These are phyloP conservation scores for Solanum verrucosum DNA, from an alignment of 257 asterid species.

Conservation along the genomic window DNA sequence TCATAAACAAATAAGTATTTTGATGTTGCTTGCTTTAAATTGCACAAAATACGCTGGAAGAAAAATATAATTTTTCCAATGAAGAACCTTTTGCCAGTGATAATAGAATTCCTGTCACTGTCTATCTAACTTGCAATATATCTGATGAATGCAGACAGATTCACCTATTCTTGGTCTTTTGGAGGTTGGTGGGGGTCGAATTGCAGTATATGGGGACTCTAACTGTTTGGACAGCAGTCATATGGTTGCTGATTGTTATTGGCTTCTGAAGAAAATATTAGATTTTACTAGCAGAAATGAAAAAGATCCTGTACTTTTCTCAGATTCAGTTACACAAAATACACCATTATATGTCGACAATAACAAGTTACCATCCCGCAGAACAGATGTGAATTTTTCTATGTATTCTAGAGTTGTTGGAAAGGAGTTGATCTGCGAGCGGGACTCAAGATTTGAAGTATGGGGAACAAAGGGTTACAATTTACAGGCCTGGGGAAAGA, in stretches of 20 bases:
- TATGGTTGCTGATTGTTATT: slow-evolving; percentile 89
- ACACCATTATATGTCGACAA: slow-evolving; percentile 48
- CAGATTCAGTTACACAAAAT: slow-evolving; percentile 54
- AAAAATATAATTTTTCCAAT: neutral
- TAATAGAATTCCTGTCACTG: neutral
- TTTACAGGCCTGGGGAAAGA: slow-evolving; percentile 55
- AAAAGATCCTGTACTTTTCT: slow-evolving; percentile 66
- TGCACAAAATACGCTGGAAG: neutral
- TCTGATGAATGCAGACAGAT: slow-evolving; percentile 52
- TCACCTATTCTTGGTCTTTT: slow-evolving; percentile 88
- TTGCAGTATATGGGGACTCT: slow-evolving; percentile 82
- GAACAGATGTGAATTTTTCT: slow-evolving; percentile 86
- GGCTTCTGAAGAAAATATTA: slow-evolving; percentile 85
- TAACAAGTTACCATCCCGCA: slow-evolving; percentile 73
- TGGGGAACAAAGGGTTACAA: slow-evolving; percentile 83
- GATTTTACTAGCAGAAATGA: slow-evolving; percentile 54
- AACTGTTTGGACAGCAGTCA: slow-evolving; percentile 97
- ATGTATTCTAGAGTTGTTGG: slow-evolving; percentile 57
- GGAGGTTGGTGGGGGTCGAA: slow-evolving; percentile 60
- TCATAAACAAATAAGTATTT: neutral
- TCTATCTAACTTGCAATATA: neutral
- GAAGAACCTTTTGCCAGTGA: neutral
- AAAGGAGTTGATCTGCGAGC: slow-evolving; percentile 62
- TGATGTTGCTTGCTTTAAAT: neutral
- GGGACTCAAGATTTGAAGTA: slow-evolving; percentile 81